Base-by-base conservation (phyloP, 75 land plant species). In the Selaginella tamariscina region DNA sequence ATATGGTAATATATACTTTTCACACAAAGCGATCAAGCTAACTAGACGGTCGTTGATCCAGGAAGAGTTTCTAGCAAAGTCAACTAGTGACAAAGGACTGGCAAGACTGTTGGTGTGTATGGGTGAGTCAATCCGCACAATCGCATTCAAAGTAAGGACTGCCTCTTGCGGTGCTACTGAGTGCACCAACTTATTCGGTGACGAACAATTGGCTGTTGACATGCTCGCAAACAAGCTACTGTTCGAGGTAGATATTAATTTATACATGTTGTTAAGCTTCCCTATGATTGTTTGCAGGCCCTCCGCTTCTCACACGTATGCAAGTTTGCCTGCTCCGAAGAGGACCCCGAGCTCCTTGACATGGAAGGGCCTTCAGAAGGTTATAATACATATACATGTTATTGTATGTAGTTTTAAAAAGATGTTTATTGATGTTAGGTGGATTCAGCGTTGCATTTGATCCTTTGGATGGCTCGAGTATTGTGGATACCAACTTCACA, bases 281-380 rank as follows among this genome's bases (percentile, higher is more conserved):
- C 1, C n/a, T 30, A 30, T 30, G 21, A 1, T 30, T 56, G 29
- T 15, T 32, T 56, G 2, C 76, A 91, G 96, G 86, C 98, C 31
- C 77, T 93, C 80, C 60, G 33, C 21, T 80, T 86, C 75, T 93
- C 98, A 0, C 98, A 93, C 70, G 81, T 89, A 29, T 93, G 98
- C 91, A 93, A 93, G 71, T 93, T 87, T 75, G 98, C 98, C 20
- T 93, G 98, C 82, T 93, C 98, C 15, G 98, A 93, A 80, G 98
- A 93, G 78, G 83, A 83, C 9, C 98, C 96, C 13, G 81, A 83
- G 67, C 88, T 88, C 20, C 86, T 85, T 70, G 98, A 93, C 76
- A 93, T 93, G 98, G 98, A 82, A 32, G 98, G 98, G 24, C 86
- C 89, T 18, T 81, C 56, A 49, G 86, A 88, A 80, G 93, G 92